These are phyloP conservation scores for Rhodosorus marinus DNA, from an alignment of 23 red algal genomes.

Conservation along the genomic window DNA sequence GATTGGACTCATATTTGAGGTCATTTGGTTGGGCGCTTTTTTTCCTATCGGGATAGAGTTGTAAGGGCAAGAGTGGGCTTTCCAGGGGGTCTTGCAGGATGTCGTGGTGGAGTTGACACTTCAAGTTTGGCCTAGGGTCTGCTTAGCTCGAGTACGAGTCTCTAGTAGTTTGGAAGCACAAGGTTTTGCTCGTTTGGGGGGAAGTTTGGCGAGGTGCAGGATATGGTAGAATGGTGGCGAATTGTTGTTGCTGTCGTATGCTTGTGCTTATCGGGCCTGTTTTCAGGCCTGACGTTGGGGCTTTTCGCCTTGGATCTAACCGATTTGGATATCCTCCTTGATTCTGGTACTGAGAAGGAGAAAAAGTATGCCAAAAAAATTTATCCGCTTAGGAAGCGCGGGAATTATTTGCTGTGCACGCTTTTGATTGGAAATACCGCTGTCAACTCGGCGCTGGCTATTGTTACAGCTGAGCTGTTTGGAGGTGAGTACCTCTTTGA, in stretches of 20 bases:
- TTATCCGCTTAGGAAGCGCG: constrained; percentile 65
- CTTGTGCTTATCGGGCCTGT: constrained; percentile 62
- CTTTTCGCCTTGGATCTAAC: constrained; percentile 90
- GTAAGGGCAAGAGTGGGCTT: no score
- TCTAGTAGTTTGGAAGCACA: no score
- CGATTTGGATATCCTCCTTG: constrained; percentile 61
- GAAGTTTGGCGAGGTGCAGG: no score
- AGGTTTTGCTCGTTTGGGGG: no score
- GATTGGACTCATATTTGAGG: no score
- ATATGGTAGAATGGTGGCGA: no score
- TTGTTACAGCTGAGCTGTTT: constrained; percentile 66
- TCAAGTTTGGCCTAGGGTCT: no score
- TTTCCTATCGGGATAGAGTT: no score
- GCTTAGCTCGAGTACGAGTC: no score
- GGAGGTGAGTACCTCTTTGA: constrained; percentile 39
- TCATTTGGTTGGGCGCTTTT: no score
- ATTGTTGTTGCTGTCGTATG: constrained; percentile 53
- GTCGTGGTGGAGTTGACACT: no score
- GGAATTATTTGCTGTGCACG: constrained; percentile 84
- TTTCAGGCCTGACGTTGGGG: constrained; percentile 93
- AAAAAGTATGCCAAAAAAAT: constrained; percentile 54
- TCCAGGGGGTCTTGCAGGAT: no score
- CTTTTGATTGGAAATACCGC: constrained; percentile 97
- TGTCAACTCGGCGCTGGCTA: constrained; percentile 72
- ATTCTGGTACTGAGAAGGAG: constrained; percentile 71